Evolutionary conservation across 352 stramenopile genomes (phyloP).

Genomic region (Phytopythium litorale): DNA sequence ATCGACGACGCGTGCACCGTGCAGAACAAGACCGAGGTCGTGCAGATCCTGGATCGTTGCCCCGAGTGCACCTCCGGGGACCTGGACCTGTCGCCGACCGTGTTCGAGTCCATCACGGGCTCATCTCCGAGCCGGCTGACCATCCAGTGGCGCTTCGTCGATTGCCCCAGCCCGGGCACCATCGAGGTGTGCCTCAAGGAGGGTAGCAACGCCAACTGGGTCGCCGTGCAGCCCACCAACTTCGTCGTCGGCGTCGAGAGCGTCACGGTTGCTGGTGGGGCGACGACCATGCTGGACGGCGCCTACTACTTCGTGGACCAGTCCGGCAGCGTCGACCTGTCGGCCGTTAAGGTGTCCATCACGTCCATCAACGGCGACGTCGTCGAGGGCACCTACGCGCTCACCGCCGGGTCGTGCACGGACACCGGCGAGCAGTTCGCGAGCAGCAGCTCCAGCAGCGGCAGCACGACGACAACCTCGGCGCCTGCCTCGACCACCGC

Average conservation of each 20-base stretch:
- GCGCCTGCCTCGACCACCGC: slow-evolving; percentile 12
- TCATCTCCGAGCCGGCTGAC: slow-evolving; percentile 44
- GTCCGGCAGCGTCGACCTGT: slow-evolving; percentile 24
- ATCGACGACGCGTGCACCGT: slow-evolving; percentile 41
- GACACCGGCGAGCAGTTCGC: slow-evolving; percentile 32
- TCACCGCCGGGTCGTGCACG: slow-evolving; percentile 25
- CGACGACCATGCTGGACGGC: slow-evolving; percentile 56
- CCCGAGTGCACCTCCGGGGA: slow-evolving; percentile 65
- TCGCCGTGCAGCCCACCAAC: slow-evolving; percentile 64
- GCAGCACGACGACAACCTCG: slow-evolving; percentile 9
- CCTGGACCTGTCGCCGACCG: slow-evolving; percentile 61
- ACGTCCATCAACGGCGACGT: slow-evolving; percentile 52
- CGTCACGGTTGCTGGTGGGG: slow-evolving; percentile 54
- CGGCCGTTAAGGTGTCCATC: slow-evolving; percentile 38
- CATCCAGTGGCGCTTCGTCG: slow-evolving; percentile 66
- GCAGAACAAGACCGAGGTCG: slow-evolving; percentile 40
- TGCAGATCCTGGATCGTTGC: slow-evolving; percentile 72
- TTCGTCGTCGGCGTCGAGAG: slow-evolving; percentile 36
- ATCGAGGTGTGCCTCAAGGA: slow-evolving; percentile 70
- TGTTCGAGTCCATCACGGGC: slow-evolving; percentile 71
- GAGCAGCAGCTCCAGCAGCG: slow-evolving; percentile 10
- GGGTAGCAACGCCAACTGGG: slow-evolving; percentile 56
- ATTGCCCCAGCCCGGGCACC: slow-evolving; percentile 46
- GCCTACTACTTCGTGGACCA: slow-evolving; percentile 64
- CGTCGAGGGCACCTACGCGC: slow-evolving; percentile 48